Conservation (phyloP, 1,139 yeast species). For the Debaryomycetaceae sp. region DNA sequence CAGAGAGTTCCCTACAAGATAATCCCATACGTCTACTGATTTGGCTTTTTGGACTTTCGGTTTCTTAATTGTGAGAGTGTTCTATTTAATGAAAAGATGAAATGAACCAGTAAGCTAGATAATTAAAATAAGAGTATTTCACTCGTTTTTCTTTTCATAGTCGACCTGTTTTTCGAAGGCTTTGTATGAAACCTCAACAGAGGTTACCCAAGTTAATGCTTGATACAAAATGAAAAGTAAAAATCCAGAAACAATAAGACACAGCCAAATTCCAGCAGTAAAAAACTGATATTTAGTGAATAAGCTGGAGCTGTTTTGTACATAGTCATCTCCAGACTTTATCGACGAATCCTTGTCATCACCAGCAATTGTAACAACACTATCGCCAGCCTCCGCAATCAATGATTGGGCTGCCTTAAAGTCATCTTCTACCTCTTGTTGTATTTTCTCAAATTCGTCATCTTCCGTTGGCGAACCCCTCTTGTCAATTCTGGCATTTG, state of each 20-base stretch:
- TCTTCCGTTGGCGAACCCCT: slow-evolving; percentile 9
- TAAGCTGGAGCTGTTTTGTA: slow-evolving; percentile 17
- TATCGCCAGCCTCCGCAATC: slow-evolving; percentile 25
- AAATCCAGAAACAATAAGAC: slow-evolving; percentile 53
- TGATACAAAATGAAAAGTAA: slow-evolving; percentile 48
- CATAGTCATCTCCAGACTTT: not conserved
- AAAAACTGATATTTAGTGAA: slow-evolving; percentile 43
- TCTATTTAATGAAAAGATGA: not conserved
- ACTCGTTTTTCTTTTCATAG: slow-evolving; percentile 60
- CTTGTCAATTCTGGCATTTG: slow-evolving; percentile 10
- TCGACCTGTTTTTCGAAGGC: slow-evolving; percentile 71
- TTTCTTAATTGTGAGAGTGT: not conserved
- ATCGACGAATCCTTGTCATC: slow-evolving; percentile 7
- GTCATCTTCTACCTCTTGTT: slow-evolving; percentile 32
- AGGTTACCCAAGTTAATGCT: slow-evolving; percentile 59
- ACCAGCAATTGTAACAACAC: slow-evolving; percentile 19
- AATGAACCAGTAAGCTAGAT: slow-evolving; percentile 1
- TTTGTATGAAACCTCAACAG: slow-evolving; percentile 64
- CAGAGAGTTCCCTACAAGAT: slow-evolving; percentile 80
- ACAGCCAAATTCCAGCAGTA: slow-evolving; percentile 64
- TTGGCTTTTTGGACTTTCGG: not conserved
- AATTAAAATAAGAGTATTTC: slow-evolving; percentile 7
- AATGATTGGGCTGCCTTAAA: slow-evolving; percentile 31
- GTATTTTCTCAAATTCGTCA: slow-evolving; percentile 14
- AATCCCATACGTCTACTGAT: slow-evolving; percentile 77